Base-by-base conservation (phyloP, 306 rosid species). In the Vachellia collinsii region DNA sequence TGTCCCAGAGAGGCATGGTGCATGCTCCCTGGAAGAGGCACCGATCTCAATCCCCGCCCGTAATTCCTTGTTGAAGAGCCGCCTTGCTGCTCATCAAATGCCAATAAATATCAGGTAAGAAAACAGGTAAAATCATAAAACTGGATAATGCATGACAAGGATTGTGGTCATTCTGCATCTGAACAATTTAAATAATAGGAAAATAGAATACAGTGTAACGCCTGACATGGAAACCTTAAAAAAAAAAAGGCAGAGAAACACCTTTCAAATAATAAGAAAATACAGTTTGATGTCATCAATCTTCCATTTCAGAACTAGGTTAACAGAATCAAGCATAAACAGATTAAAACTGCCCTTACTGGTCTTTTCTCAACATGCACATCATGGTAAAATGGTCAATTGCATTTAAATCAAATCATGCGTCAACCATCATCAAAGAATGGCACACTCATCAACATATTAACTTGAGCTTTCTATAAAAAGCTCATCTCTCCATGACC, bases 1-100 rank as follows among this genome's bases (percentile, higher is more conserved):
- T 67, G 86, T 41, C 85, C 88, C 48, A 54, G 77, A 36, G 78
- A 46, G 79, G 56, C 81, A 81, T 81, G 6, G 19, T 9, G 87
- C 9, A 84, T 83, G 42, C 72, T 50, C 59, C 84, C 85, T 0
- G 83, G 84, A 41, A 67, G 20, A 70, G 83, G 53, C 58, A 67
- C 53, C 8, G 85, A 75, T 83, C 88, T 78, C 8, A 83, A 61
- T 73, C 75, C 82, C 4, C 74, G 53, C 53, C 75, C 86, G 2
- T 86, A 67, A 70, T 79, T 79, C 90, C 78, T 16, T 12, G 51
- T 17, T 36, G 73, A 20, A 47, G 20, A 48, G 46, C 64, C 43
- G 48, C 38, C 80, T 7, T 5, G 65, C 74, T 77, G 74, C 14
- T 65, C 14, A 48, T 22, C 16, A 14, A 44, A 76, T 44, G 62